phyloP scores from a whole-genome alignment of 2,329 filamentous ascomycete species.

The Tolypocladium guangdongense region DNA sequence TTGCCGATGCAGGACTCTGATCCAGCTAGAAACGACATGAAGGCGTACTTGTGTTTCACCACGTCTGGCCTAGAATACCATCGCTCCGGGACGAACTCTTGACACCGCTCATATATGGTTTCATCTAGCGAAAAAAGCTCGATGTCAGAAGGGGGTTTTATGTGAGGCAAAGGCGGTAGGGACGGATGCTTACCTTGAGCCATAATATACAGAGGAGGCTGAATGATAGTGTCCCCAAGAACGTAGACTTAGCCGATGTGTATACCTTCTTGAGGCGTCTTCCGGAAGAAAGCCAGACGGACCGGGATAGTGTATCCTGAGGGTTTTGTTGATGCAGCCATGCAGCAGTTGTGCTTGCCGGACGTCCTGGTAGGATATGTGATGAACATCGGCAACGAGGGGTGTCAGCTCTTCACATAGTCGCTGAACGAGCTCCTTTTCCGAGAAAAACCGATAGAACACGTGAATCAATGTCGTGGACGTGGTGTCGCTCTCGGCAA shows the following conservation, averaged over 20 bases:
- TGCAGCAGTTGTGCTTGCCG: neutral
- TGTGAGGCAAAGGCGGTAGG: neutral
- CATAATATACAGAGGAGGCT: conserved; percentile 15
- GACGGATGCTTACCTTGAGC: neutral
- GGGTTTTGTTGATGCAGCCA: conserved; percentile 1
- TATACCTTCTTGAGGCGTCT: conserved; percentile 24
- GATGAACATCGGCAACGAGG: neutral
- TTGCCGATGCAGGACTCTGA: conserved; percentile 2
- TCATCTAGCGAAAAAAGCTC: neutral
- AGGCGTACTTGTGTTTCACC: conserved; percentile 1
- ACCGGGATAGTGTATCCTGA: conserved; percentile 2
- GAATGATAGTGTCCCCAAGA: conserved; percentile 19
- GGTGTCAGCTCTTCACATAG: conserved; percentile 1
- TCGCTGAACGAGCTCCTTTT: neutral
- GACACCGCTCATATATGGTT: neutral
- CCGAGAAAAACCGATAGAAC: conserved; percentile 1
- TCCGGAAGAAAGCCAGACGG: conserved; percentile 9
- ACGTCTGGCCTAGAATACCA: neutral
- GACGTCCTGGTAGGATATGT: neutral
- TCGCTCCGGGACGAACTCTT: neutral
- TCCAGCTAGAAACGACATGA: conserved; percentile 1
- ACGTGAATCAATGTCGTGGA: neutral
- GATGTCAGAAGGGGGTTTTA: neutral
- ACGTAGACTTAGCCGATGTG: conserved; percentile 16
- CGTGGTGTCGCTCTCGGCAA: conserved; percentile 4